phyloP scores from a whole-genome alignment of 2,329 filamentous ascomycete species.

The Exserohilum turcica region DNA sequence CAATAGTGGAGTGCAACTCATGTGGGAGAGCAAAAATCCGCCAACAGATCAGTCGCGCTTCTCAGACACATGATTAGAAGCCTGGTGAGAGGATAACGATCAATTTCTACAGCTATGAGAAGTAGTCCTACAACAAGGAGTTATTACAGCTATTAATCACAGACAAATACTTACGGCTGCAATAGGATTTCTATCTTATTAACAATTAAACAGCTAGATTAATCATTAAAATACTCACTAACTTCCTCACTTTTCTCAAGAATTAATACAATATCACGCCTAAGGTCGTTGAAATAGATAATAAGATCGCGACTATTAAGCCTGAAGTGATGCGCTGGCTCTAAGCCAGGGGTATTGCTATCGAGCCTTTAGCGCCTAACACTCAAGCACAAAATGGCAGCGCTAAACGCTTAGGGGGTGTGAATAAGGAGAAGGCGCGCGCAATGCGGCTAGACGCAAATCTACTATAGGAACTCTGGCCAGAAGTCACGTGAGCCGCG shows the following conservation, averaged over 20 bases:
- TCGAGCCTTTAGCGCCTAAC: slow-evolving; percentile 14
- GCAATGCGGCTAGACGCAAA: slow-evolving; percentile 9
- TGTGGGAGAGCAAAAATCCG: neutral
- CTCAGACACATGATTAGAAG: neutral
- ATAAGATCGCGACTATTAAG: neutral
- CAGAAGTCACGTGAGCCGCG: slow-evolving; percentile 6
- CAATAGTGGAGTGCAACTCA: neutral
- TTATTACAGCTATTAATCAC: neutral
- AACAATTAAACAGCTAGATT: neutral
- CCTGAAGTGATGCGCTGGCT: neutral
- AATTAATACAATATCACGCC: neutral
- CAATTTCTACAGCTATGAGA: too few relatives aligned
- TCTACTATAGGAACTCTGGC: slow-evolving; percentile 5
- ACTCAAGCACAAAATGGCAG: slow-evolving; percentile 2
- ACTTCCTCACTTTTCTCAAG: neutral
- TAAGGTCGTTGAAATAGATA: neutral
- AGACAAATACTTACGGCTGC: neutral
- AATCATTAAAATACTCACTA: neutral
- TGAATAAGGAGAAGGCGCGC: slow-evolving; percentile 10
- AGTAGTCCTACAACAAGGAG: too few relatives aligned
- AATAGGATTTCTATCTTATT: neutral
- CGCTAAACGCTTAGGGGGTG: slow-evolving; percentile 12
- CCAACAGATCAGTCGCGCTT: neutral
- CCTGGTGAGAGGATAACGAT: neutral
- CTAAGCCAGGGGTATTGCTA: neutral